phyloP scores from a whole-genome alignment of 164 flowering plant genomes.

The Cinnamomum chago region DNA sequence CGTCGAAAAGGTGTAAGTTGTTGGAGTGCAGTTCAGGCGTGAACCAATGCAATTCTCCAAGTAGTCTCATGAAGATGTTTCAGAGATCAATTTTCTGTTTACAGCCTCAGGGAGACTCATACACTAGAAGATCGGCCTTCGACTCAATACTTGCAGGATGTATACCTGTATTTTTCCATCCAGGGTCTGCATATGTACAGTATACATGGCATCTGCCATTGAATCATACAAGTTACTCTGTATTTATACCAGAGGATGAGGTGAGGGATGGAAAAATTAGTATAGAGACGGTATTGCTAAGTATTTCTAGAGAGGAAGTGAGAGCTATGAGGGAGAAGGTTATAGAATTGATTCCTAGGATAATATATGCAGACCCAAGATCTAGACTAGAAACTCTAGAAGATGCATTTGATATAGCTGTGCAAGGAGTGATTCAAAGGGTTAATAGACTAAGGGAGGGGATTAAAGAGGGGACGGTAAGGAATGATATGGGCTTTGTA shows the following conservation, averaged over 20 bases:
- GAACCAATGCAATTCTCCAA: constrained; percentile 45
- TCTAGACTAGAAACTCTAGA: constrained; percentile 38
- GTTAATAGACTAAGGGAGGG: constrained; percentile 36
- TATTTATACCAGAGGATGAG: constrained; percentile 42
- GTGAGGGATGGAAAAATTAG: constrained; percentile 32
- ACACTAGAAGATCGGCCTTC: constrained; percentile 56
- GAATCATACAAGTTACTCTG: constrained; percentile 47
- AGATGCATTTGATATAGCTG: constrained; percentile 71
- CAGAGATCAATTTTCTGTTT: constrained; percentile 58
- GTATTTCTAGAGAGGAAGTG: constrained; percentile 29
- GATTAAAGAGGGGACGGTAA: constrained; percentile 20
- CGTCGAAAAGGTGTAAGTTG: constrained; percentile 36
- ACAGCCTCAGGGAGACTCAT: constrained; percentile 75
- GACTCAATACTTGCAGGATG: constrained; percentile 76
- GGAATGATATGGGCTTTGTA: constrained; percentile 14
- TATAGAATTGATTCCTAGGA: constrained; percentile 51
- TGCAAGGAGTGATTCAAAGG: constrained; percentile 51
- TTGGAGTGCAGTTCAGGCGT: constrained; percentile 34
- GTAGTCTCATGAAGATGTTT: constrained; percentile 48
- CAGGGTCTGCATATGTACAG: constrained; percentile 68
- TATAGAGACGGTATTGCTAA: constrained; percentile 36
- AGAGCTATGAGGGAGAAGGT: constrained; percentile 56
- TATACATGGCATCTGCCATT: constrained; percentile 71
- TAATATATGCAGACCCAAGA: constrained; percentile 61
- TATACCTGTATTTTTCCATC: constrained; percentile 77